Conservation (phyloP, 2,329 filamentous ascomycete species). For the Alternaria infectoria region DNA sequence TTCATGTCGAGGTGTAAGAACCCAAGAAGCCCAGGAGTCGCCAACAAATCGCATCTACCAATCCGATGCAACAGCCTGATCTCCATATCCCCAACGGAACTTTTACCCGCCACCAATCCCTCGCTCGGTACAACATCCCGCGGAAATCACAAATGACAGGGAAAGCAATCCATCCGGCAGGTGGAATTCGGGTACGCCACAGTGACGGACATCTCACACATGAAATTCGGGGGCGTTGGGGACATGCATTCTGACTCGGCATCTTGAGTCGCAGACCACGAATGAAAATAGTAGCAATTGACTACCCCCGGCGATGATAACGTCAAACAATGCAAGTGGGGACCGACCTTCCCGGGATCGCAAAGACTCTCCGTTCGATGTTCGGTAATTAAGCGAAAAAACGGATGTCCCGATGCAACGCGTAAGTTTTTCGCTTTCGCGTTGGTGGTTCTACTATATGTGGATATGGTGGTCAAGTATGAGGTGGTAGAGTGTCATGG, state of each 20-base stretch:
- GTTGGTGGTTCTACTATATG: too few species aligned
- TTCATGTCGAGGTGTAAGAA: neutral
- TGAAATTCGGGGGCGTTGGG: neutral
- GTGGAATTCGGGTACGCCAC: neutral
- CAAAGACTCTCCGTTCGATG: neutral
- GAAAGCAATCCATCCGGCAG: neutral
- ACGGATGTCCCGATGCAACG: neutral
- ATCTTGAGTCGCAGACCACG: neutral
- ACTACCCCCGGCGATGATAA: neutral
- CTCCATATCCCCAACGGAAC: neutral
- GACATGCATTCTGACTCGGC: neutral
- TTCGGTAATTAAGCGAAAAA: neutral
- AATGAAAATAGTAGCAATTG: neutral
- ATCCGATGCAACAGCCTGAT: neutral
- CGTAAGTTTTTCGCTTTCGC: neutral
- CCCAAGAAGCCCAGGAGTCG: neutral
- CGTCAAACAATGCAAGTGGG: neutral
- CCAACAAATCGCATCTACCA: neutral
- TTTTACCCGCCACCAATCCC: neutral
- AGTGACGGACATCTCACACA: neutral
- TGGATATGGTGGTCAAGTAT: neutral
- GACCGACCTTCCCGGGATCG: neutral
- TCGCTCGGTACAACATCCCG: neutral
- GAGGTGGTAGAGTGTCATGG: neutral
- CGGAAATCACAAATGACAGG: neutral